phyloP scores from a whole-genome alignment of 495 filamentous ascomycete genomes.

The Pyronema domesticum region DNA sequence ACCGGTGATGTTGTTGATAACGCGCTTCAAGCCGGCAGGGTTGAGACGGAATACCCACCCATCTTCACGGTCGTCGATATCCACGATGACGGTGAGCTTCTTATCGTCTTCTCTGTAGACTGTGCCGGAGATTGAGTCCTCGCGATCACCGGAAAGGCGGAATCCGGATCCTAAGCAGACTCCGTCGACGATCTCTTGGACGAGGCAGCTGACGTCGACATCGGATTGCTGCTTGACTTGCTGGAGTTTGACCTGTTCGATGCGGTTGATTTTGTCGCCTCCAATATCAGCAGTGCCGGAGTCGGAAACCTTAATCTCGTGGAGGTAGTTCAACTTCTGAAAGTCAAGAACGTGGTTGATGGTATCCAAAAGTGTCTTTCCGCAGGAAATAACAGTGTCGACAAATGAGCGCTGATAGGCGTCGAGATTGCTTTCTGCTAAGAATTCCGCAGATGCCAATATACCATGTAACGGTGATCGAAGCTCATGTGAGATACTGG shows the following conservation, averaged over 20 bases:
- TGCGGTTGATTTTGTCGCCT: background rate
- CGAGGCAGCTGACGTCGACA: slow-evolving; percentile 31
- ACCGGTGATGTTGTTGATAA: slow-evolving; percentile 68
- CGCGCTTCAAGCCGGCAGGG: slow-evolving; percentile 51
- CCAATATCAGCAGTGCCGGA: background rate
- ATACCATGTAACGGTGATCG: slow-evolving; percentile 64
- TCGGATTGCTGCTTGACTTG: slow-evolving; percentile 17
- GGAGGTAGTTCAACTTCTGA: slow-evolving; percentile 40
- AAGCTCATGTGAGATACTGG: slow-evolving; percentile 60
- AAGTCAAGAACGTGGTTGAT: slow-evolving; percentile 63
- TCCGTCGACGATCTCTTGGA: slow-evolving; percentile 43
- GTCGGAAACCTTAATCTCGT: background rate
- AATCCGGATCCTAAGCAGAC: slow-evolving; percentile 37
- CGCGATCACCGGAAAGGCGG: slow-evolving; percentile 11
- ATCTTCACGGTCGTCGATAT: slow-evolving; percentile 38
- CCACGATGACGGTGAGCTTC: slow-evolving; percentile 42
- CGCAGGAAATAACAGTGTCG: slow-evolving; percentile 57
- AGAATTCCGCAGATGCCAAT: slow-evolving; percentile 51
- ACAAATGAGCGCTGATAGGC: slow-evolving; percentile 44
- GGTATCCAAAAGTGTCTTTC: slow-evolving; percentile 57
- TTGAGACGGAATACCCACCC: slow-evolving; percentile 47
- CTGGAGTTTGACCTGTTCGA: background rate
- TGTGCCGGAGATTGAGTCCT: background rate
- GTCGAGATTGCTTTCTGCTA: slow-evolving; percentile 37
- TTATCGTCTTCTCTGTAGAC: slow-evolving; percentile 19